A percentile compares a stretch with the other conserved stretches of the same genome.
Evolutionary conservation across 1,284 basidiomycete species (phyloP).

Genomic region (Boletus smithii): DNA sequence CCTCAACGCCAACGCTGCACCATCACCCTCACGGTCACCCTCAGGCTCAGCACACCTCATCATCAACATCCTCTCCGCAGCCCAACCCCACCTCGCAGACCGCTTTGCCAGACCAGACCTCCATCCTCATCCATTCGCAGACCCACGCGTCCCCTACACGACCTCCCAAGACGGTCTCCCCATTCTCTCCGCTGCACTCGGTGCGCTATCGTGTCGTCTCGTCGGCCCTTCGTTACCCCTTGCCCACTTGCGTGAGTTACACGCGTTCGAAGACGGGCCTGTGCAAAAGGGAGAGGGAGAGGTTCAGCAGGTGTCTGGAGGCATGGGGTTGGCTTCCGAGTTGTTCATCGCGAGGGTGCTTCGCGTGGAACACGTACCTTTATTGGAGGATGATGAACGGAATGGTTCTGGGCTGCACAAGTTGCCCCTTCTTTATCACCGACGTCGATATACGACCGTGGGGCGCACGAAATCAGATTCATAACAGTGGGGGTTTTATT

Average conservation of each 20-base stretch:
- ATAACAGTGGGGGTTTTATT: too few species aligned
- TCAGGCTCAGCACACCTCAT: slow-evolving; percentile 51
- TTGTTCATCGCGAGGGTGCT: slow-evolving; percentile 50
- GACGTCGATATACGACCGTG: slow-evolving; percentile 42
- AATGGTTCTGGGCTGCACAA: slow-evolving; percentile 21
- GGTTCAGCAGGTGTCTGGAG: slow-evolving; percentile 16
- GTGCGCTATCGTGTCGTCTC: slow-evolving; percentile 56
- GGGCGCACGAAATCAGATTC: too few species aligned
- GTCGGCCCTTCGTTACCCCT: slow-evolving; percentile 41
- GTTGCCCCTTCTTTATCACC: slow-evolving; percentile 47
- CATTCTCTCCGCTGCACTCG: slow-evolving; percentile 51
- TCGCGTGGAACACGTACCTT: slow-evolving; percentile 38
- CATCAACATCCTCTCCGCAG: slow-evolving; percentile 64
- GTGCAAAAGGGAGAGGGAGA: slow-evolving; percentile 3
- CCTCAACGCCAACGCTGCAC: slow-evolving; percentile 38
- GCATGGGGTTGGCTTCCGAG: slow-evolving; percentile 26
- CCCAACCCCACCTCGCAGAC: slow-evolving; percentile 53
- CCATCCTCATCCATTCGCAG: slow-evolving; percentile 47
- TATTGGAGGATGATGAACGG: slow-evolving; percentile 7
- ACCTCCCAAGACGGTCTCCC: slow-evolving; percentile 53
- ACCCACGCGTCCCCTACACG: slow-evolving; percentile 28
- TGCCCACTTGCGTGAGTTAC: slow-evolving; percentile 34
- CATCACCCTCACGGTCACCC: too few species aligned
- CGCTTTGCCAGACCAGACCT: slow-evolving; percentile 64
- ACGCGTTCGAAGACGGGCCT: slow-evolving; percentile 23